Evolutionary conservation across 345 rosid species (phyloP).

Genomic region (Ricinus communis): DNA sequence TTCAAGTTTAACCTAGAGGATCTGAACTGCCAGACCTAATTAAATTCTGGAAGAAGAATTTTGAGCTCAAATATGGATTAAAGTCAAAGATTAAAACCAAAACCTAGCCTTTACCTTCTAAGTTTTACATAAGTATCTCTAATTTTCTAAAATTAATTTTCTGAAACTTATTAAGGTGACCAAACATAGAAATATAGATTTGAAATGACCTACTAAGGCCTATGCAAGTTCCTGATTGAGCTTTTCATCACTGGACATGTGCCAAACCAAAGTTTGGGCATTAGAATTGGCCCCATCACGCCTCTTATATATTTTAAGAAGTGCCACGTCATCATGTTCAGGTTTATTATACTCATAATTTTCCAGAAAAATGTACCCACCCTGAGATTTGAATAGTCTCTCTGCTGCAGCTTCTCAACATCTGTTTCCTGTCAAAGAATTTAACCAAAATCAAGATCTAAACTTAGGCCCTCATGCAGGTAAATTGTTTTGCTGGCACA

Average conservation of each 20-base stretch:
- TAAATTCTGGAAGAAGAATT: no score
- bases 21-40: no score
- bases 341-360: not conserved
- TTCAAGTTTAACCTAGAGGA: no score
- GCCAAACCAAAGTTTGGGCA: not conserved
- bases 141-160: no score
- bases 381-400: conserved; percentile 82
- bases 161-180: not conserved
- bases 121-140: no score
- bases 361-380: conserved; percentile 30
- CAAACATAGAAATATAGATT: not conserved
- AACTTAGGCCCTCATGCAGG: conserved; percentile 6
- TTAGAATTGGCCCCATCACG: not conserved
- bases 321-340: not conserved
- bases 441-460: conserved; percentile 19
- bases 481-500: not conserved
- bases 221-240: not conserved
- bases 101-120: no score
- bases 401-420: conserved; percentile 82
- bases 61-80: no score
- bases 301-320: not conserved
- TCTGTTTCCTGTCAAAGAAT: conserved; percentile 68
- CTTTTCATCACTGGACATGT: not conserved
- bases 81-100: no score
- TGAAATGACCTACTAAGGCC: not conserved